A percentile compares a stretch with the other conserved stretches of the same genome.
phyloP scores from a whole-genome alignment of 1,284 basidiomycete species.

The Sporisorium scitamineum region DNA sequence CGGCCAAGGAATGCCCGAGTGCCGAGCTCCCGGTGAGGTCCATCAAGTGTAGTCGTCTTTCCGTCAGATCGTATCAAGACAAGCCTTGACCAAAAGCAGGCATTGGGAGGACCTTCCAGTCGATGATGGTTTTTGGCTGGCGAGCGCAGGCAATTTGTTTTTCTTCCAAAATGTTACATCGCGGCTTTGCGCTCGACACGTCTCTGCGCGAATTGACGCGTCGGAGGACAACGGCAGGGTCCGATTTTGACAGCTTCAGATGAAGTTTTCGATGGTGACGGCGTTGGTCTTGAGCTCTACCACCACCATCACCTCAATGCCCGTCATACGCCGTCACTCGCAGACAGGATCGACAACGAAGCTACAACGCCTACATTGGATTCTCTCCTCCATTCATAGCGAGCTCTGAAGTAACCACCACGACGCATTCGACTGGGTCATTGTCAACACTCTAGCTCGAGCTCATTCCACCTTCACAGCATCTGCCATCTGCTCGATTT shows the following conservation, averaged over 20 bases:
- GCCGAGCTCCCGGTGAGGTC: too few species aligned
- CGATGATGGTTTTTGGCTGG: neutral
- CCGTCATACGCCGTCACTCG: too few species aligned
- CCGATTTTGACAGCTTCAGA: constrained; percentile 4
- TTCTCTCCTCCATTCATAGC: neutral
- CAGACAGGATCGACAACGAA: neutral
- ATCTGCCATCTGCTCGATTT: neutral
- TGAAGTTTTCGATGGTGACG: neutral
- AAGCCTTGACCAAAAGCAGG: too few species aligned
- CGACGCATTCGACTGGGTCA: neutral
- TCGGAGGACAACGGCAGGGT: constrained; percentile 23
- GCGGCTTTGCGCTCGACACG: constrained; percentile 11
- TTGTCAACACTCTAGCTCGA: neutral
- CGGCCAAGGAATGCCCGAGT: too few species aligned
- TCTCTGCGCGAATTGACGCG: constrained; percentile 22
- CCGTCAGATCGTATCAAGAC: neutral
- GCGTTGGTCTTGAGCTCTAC: neutral
- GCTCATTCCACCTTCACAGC: neutral
- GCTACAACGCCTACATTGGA: neutral
- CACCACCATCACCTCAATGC: constrained; percentile 5
- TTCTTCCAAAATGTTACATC: neutral
- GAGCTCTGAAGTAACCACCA: neutral
- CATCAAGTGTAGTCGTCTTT: neutral
- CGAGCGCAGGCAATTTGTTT: neutral
- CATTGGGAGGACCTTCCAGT: too few species aligned